Conservation (phyloP, 164 flowering plant species). For the Magnolia sinica region DNA sequence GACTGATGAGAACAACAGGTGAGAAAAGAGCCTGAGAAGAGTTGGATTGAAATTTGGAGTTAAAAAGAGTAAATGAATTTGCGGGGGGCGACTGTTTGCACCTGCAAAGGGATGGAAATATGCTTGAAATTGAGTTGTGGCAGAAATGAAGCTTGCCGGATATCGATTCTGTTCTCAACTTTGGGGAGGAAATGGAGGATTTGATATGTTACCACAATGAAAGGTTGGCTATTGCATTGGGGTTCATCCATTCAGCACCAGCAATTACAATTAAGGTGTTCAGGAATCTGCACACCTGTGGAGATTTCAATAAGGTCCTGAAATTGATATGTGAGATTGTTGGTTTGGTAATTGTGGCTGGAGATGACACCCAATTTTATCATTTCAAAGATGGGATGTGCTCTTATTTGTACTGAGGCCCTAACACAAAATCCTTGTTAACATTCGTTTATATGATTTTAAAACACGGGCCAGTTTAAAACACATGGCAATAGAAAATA, state of each 20-base stretch:
- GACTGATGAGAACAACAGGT: conserved; percentile 18
- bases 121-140: conserved; percentile 9
- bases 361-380: conserved; percentile 5
- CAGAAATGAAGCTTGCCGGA: conserved; percentile 13
- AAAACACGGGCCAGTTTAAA: no score
- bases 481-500: no score
- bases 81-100: conserved; percentile 14
- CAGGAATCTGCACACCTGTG: conserved; percentile 1
- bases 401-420: background rate
- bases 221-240: conserved; percentile 7
- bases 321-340: conserved; percentile 4
- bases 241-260: background rate
- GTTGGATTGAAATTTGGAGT: conserved; percentile 14
- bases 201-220: conserved; percentile 5
- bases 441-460: no score
- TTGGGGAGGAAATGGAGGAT: background rate
- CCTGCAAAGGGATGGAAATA: conserved; percentile 11
- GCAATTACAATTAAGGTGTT: conserved; percentile 4
- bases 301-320: background rate
- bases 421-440: no score
- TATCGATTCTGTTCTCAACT: conserved; percentile 2
- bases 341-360: background rate
- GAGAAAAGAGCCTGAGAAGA: conserved; percentile 18
- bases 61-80: conserved; percentile 17
- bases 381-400: conserved; percentile 5